A percentile compares a stretch with the other conserved stretches of the same genome.
Evolutionary conservation across 257 asterid species (phyloP).

Genomic region (Orobanche coerulescens): DNA sequence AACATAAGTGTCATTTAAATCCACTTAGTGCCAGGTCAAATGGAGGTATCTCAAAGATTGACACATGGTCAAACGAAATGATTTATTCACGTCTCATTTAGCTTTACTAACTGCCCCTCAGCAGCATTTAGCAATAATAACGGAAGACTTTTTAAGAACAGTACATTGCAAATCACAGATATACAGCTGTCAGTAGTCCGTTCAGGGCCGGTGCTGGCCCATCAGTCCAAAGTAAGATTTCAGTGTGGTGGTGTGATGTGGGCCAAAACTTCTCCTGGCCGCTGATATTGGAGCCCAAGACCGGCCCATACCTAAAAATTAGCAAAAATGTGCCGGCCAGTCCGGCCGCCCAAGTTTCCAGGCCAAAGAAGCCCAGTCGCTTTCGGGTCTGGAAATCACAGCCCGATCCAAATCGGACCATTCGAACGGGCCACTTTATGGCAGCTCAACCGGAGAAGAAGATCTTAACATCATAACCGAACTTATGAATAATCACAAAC

Average conservation of each 20-base stretch:
- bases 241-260: too few relatives aligned
- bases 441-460: neutral
- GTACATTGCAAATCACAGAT: neutral
- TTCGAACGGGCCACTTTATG: neutral
- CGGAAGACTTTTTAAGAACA: neutral
- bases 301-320: too few relatives aligned
- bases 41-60: conserved; percentile 8
- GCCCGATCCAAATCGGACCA: too few relatives aligned
- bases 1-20: conserved; percentile 3
- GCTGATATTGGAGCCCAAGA: too few relatives aligned
- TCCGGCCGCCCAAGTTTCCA: too few relatives aligned
- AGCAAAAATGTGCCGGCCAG: too few relatives aligned
- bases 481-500: conserved; percentile 5
- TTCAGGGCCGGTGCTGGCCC: too few relatives aligned
- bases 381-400: too few relatives aligned
- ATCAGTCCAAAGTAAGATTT: too few relatives aligned
- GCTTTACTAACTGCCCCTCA: conserved; percentile 8
- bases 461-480: conserved; percentile 2
- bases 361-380: too few relatives aligned
- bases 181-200: too few relatives aligned
- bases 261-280: too few relatives aligned
- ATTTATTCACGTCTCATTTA: neutral
- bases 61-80: conserved; percentile 1
- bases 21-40: conserved; percentile 6
- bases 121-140: neutral